phyloP scores from a whole-genome alignment of 129 eudicot genomes.

The Artemisia tridentata region DNA sequence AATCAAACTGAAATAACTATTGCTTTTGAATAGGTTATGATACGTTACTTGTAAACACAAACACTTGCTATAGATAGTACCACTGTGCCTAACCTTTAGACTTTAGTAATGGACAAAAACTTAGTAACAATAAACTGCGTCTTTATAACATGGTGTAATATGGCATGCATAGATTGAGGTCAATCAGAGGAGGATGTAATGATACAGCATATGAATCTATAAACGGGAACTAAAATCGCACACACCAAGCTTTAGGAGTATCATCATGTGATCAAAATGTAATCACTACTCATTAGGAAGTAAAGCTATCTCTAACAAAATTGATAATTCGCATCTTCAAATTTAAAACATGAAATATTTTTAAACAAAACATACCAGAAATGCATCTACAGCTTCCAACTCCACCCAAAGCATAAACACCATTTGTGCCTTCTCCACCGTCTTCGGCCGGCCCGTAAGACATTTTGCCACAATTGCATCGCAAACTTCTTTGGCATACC shows the following conservation, averaged over 20 bases:
- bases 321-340: slow-evolving; percentile 8
- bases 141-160: too few species aligned
- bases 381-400: slow-evolving; percentile 91
- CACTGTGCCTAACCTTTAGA: too few species aligned
- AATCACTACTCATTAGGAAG: not conserved
- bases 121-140: too few species aligned
- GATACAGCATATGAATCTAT: too few species aligned
- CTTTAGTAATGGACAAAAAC: too few species aligned
- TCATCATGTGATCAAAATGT: not conserved
- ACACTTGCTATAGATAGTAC: too few species aligned
- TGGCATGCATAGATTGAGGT: too few species aligned
- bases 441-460: slow-evolving; percentile 89
- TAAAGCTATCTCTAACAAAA: not conserved
- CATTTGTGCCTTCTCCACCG: slow-evolving; percentile 96
- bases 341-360: not conserved
- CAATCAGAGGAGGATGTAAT: too few species aligned
- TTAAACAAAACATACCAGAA: slow-evolving; percentile 56
- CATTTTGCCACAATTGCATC: slow-evolving; percentile 94
- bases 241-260: too few species aligned
- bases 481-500: slow-evolving; percentile 90
- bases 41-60: slow-evolving; percentile 1
- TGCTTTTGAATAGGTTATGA: not conserved
- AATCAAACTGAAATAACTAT: not conserved
- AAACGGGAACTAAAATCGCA: too few species aligned
- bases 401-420: slow-evolving; percentile 96